Evolutionary conservation across 306 rosid genomes (phyloP), one percentile per base, ranked within the genome.

Genomic region (Bauhinia variegata): DNA sequence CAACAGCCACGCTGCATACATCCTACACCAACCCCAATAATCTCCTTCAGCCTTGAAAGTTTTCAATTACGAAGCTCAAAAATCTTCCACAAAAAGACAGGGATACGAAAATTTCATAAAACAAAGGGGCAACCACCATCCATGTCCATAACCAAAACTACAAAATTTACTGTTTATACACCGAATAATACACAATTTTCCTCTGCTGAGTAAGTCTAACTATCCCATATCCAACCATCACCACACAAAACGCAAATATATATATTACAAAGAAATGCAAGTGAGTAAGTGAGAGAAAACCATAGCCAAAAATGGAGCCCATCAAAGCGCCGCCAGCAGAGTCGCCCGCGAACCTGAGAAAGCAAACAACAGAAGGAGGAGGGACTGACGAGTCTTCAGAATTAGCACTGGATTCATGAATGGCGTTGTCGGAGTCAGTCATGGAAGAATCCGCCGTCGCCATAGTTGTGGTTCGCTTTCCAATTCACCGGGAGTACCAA

Each of bases 301-400:
- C 99, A 39, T 88, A 93, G 79, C 99, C 99, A 39, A 93, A 93
- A 51, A 93, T 68, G 82, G 95, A 88, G 75, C 99, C 99, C 97
- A 93, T 93, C 76, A 93, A 71, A 50, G 95, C 99, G 14, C 99
- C 97, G 43, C 82, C 86, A 54, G 81, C 82, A 33, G 96, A 90
- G 79, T 93, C 92, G 1, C 87, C 84, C 43, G 82, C 95, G 70
- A 88, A 90, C 66, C 91, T 70, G 67, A 82, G 39, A 41, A 93
- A 86, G 70, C 99, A 90, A 38, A 93, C 92, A 54, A 87, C 75
- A 30, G 96, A 79, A 37, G 83, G n/a, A n/a, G n/a, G 13, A 46
- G 79, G 17, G 30, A 81, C 44, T 2, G 93, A 77, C 16, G 78
- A 74, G 41, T 36, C 41, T 36, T 74, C 69, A 56, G 32, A 60